Percentiles rank a stretch among this genome's conserved stretches.
phyloP scores from a whole-genome alignment of 306 rosid genomes.

The Pyrus bretschneideri region DNA sequence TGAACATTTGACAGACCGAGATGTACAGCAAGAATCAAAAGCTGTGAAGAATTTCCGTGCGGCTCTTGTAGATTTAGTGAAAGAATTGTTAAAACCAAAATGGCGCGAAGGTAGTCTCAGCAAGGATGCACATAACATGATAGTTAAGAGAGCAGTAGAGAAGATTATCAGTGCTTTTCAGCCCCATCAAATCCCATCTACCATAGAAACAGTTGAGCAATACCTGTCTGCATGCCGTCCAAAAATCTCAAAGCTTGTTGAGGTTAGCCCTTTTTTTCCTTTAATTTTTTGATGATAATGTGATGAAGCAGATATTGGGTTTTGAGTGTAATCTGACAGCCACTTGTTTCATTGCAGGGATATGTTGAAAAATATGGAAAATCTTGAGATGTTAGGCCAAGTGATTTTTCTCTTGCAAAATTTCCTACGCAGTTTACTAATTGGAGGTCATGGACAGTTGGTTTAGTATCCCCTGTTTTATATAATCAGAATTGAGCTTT shows the following conservation, averaged over 20 bases:
- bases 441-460: conserved; percentile 29
- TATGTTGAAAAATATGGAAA: conserved; percentile 82
- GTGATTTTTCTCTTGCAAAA: conserved; percentile 44
- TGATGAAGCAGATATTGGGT: conserved; percentile 4
- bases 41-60: conserved; percentile 47
- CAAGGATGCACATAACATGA: conserved; percentile 69
- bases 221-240: conserved; percentile 55
- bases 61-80: conserved; percentile 73
- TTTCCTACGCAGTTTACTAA: conserved; percentile 34
- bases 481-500: neutral
- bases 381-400: conserved; percentile 45
- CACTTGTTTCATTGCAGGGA: conserved; percentile 66
- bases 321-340: conserved; percentile 30
- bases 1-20: conserved; percentile 36
- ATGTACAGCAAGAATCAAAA: conserved; percentile 49
- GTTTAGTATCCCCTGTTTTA: conserved; percentile 25
- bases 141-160: conserved; percentile 79
- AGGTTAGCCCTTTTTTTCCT: conserved; percentile 40
- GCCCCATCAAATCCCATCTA: conserved; percentile 64
- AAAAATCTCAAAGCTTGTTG: conserved; percentile 75
- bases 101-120: conserved; percentile 84
- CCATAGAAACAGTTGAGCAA: conserved; percentile 47
- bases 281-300: conserved; percentile 8
- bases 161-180: conserved; percentile 72
- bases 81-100: conserved; percentile 79